These are phyloP conservation scores for Diaporthe ampelina DNA, from an alignment of 2,329 filamentous ascomycete genomes.

Conservation along the genomic window DNA sequence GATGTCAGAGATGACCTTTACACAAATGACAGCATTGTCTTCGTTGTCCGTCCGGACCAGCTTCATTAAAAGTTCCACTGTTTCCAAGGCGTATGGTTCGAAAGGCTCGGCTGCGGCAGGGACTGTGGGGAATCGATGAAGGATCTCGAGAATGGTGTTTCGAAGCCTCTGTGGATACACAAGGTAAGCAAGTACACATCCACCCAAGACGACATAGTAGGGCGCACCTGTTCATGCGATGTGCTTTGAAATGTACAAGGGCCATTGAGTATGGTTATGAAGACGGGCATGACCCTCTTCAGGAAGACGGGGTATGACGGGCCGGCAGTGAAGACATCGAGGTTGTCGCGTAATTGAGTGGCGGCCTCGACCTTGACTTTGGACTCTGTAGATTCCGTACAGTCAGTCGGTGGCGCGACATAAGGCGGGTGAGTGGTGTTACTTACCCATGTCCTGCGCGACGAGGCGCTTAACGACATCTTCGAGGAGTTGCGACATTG, in stretches of 20 bases:
- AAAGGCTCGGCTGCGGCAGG: slow-evolving; percentile 82
- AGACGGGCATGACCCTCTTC: slow-evolving; percentile 88
- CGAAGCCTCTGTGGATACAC: slow-evolving; percentile 78
- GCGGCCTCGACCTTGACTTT: slow-evolving; percentile 87
- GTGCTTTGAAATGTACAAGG: slow-evolving; percentile 92
- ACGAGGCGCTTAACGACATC: slow-evolving; percentile 74
- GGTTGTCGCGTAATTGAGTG: slow-evolving; percentile 87
- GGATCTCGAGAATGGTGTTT: slow-evolving; percentile 92
- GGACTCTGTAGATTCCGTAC: slow-evolving; percentile 69
- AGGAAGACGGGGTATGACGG: slow-evolving; percentile 85
- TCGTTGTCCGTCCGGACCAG: slow-evolving; percentile 95
- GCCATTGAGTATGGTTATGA: slow-evolving; percentile 86
- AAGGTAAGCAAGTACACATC: slow-evolving; percentile 46
- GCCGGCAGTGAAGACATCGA: slow-evolving; percentile 88
- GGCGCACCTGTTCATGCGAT: slow-evolving; percentile 85
- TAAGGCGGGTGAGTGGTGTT: not conserved
- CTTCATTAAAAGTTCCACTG: slow-evolving; percentile 90
- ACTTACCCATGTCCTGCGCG: slow-evolving; percentile 68
- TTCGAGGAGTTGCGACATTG: slow-evolving; percentile 74
- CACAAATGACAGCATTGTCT: slow-evolving; percentile 97
- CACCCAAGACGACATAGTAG: not conserved
- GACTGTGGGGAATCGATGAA: slow-evolving; percentile 85
- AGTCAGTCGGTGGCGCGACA: slow-evolving; percentile 40
- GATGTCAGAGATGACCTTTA: slow-evolving; percentile 98
- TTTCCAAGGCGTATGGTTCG: slow-evolving; percentile 88